These are phyloP conservation scores for Oryza rufipogon DNA, from an alignment of 176 grass and related monocot species.

Conservation along the genomic window DNA sequence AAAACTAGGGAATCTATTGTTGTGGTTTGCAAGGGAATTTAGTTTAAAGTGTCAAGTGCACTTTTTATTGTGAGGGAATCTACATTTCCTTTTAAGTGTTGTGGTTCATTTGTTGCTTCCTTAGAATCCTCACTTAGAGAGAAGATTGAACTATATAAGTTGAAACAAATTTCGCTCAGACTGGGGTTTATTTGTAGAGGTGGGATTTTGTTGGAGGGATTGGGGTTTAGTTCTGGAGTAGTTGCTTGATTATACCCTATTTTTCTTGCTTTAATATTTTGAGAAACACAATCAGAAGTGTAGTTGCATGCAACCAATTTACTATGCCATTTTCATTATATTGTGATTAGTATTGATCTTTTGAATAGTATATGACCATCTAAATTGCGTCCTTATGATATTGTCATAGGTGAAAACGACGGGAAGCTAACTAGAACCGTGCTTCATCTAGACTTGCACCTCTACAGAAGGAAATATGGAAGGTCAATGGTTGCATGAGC, in stretches of 20 bases:
- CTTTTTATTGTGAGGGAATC: no score
- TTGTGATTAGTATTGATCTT: background rate
- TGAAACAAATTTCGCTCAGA: background rate
- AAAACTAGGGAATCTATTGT: background rate
- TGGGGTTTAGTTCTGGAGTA: background rate
- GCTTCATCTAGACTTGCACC: background rate
- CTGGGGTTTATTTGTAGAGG: no score
- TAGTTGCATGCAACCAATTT: background rate
- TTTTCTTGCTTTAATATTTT: conserved; percentile 29
- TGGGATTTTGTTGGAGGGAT: no score
- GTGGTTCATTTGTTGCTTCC: background rate
- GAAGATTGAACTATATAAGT: background rate
- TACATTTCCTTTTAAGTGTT: background rate
- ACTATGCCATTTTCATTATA: conserved; percentile 13
- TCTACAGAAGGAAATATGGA: conserved; percentile 37
- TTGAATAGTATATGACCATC: conserved; percentile 28
- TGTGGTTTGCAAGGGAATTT: no score
- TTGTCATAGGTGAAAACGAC: conserved; percentile 21
- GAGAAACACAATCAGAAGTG: background rate
- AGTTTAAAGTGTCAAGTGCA: no score
- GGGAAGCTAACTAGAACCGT: conserved; percentile 14
- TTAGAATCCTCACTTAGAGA: background rate
- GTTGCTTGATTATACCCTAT: background rate
- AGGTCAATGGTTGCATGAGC: conserved; percentile 13
- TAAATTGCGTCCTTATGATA: conserved; percentile 21